Conservation (phyloP, 2,329 filamentous ascomycete species). For the Phaeosphaeria sp. region DNA sequence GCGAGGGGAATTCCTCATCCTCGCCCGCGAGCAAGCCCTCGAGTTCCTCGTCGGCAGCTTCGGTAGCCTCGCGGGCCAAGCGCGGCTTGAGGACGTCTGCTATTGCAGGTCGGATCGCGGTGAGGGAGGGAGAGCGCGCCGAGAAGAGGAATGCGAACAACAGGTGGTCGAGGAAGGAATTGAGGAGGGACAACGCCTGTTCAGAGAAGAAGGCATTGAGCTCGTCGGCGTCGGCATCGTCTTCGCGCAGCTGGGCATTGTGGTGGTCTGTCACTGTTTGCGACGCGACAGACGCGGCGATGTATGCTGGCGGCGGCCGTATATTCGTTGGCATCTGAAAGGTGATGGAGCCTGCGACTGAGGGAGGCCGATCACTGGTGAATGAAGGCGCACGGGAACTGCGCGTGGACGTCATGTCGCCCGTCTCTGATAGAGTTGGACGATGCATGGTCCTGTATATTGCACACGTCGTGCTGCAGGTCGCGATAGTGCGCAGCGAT, state of each 20-base stretch:
- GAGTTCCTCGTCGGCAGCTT: conserved; percentile 84
- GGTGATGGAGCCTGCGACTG: conserved; percentile 58
- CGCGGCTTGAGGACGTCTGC: conserved; percentile 87
- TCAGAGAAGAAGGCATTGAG: conserved; percentile 74
- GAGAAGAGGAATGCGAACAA: conserved; percentile 87
- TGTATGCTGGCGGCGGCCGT: conserved; percentile 82
- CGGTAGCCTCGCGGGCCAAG: conserved; percentile 82
- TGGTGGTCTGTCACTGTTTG: conserved; percentile 91
- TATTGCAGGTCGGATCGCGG: conserved; percentile 79
- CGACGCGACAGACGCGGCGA: conserved; percentile 84
- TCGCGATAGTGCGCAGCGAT: background rate
- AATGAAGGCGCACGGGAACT: conserved; percentile 57
- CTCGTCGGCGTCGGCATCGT: conserved; percentile 66
- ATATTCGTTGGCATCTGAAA: conserved; percentile 70
- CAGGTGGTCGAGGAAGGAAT: conserved; percentile 91
- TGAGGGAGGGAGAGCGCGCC: conserved; percentile 78
- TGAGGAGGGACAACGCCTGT: conserved; percentile 78
- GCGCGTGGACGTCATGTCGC: conserved; percentile 43
- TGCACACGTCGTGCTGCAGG: background rate
- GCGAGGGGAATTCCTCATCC: conserved; percentile 47
- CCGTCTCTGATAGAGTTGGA: conserved; percentile 43
- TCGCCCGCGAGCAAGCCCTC: conserved; percentile 88
- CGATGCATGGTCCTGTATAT: conserved; percentile 35
- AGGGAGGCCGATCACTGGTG: conserved; percentile 71
- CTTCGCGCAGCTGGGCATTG: conserved; percentile 73